Evolutionary conservation across 352 stramenopile genomes (phyloP), one percentile per base, ranked within the genome.

Genomic region (Nothophytophthora sp.): DNA sequence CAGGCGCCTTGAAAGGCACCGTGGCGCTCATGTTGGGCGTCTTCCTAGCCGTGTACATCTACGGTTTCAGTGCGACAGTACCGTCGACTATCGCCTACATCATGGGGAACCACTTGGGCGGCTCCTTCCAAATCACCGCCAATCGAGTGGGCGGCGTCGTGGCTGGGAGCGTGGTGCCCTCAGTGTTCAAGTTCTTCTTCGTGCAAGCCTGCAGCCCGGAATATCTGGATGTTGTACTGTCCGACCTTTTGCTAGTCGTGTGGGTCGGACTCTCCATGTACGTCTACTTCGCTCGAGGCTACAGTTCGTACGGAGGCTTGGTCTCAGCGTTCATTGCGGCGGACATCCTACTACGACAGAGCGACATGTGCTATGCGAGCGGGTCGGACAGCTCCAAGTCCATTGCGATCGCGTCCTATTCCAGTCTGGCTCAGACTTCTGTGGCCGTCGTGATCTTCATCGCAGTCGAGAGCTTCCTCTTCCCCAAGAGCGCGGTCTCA

Each of bases 121-220:
- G 75, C 24, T 90, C 80, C 6, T 90, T 90, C 50, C 81, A 73
- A 30, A 67, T 86, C 7, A 90, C 80, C 0, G 72, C 86, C 51
- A 88, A 88, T 34, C 77, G 80, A 44, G 80, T 91, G 1, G 80
- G 72, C 27, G 80, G 80, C 38, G 77, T 91, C 29, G 76, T 91
- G 13, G 80, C 80, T 4, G 80, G 80, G 1, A 88, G 73, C 44
- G 73, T 91, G 16, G 75, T 91, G 34, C 80, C 80, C 5, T 88
- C 77, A 11, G 76, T 91, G 2, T 88, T 89, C 46, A 74, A 88
- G 60, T 90, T 90, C 46, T 92, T 90, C 63, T 86, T 89, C 46
- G 62, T 71, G 2, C 81, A 92, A 44, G 59, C 84, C 9, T 92
- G 81, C 46, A 37, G 53, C 3, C 67, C 70, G 2, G 32, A 50